These are phyloP conservation scores for Obelidium mucronatum DNA, from an alignment of 192 early-diverging fungal genomes.

Conservation along the genomic window DNA sequence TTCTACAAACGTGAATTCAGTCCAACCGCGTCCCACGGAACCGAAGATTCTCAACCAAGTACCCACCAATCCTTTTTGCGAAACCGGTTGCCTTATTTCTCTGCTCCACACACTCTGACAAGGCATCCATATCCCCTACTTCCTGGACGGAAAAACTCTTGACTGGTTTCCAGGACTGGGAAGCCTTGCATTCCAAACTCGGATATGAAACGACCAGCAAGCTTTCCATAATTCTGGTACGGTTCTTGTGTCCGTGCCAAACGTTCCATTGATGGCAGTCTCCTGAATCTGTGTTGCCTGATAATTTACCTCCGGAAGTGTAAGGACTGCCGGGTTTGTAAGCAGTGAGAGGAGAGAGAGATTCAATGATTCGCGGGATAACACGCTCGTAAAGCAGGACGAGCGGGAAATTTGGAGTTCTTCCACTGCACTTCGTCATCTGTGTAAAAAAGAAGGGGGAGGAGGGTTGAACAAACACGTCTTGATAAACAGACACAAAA, in stretches of 20 bases:
- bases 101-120: conserved; percentile 24
- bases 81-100: conserved; percentile 49
- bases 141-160: conserved; percentile 32
- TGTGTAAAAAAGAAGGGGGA: background rate
- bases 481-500: background rate
- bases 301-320: conserved; percentile 16
- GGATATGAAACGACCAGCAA: conserved; percentile 45
- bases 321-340: conserved; percentile 44
- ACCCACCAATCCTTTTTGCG: conserved; percentile 38
- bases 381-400: conserved; percentile 41
- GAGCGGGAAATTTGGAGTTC: conserved; percentile 39
- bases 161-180: conserved; percentile 30
- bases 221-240: conserved; percentile 45
- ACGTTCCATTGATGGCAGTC: conserved; percentile 54
- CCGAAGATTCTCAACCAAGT: conserved; percentile 47
- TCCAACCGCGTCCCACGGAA: conserved; percentile 37
- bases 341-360: background rate
- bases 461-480: no score
- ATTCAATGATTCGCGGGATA: conserved; percentile 20
- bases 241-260: conserved; percentile 50
- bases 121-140: conserved; percentile 30
- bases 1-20: conserved; percentile 33
- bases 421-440: conserved; percentile 34
- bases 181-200: conserved; percentile 54
- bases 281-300: conserved; percentile 30